A percentile compares a stretch with the other conserved stretches of the same genome.
Conservation (phyloP, 306 rosid genomes). For the Quercus bicolor region DNA sequence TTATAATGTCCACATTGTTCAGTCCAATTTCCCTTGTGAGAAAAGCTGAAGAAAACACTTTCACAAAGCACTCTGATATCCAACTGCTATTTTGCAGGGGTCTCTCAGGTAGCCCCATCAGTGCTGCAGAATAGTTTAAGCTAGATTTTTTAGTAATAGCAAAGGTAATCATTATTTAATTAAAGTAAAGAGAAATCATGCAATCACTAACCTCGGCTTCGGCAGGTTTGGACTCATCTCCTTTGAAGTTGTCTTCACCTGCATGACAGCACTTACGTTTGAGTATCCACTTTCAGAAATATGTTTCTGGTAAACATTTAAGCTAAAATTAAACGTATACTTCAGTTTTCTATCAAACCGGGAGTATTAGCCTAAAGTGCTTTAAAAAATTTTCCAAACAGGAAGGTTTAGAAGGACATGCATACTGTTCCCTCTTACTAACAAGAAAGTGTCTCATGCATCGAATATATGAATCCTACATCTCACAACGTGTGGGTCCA, state of each 20-base stretch:
- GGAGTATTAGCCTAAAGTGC: neutral
- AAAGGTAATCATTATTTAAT: neutral
- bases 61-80: slow-evolving; percentile 32
- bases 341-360: neutral
- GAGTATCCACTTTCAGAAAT: slow-evolving; percentile 6
- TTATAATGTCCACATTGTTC: slow-evolving; percentile 29
- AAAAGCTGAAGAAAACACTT: slow-evolving; percentile 38
- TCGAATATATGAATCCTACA: too few relatives aligned
- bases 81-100: slow-evolving; percentile 28
- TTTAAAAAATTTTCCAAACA: neutral
- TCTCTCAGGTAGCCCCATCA: slow-evolving; percentile 30
- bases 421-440: neutral
- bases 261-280: slow-evolving; percentile 22
- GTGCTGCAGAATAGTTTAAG: slow-evolving; percentile 41
- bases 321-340: neutral
- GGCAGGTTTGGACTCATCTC: slow-evolving; percentile 70
- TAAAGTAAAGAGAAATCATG: neutral
- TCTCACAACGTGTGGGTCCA: too few relatives aligned
- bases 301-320: neutral
- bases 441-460: too few relatives aligned
- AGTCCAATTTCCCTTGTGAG: slow-evolving; percentile 32
- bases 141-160: neutral
- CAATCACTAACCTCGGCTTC: slow-evolving; percentile 49
- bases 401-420: neutral
- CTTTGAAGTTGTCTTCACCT: slow-evolving; percentile 81